Conservation (phyloP, 2,329 filamentous ascomycete genomes). For the Diaporthe citri region DNA sequence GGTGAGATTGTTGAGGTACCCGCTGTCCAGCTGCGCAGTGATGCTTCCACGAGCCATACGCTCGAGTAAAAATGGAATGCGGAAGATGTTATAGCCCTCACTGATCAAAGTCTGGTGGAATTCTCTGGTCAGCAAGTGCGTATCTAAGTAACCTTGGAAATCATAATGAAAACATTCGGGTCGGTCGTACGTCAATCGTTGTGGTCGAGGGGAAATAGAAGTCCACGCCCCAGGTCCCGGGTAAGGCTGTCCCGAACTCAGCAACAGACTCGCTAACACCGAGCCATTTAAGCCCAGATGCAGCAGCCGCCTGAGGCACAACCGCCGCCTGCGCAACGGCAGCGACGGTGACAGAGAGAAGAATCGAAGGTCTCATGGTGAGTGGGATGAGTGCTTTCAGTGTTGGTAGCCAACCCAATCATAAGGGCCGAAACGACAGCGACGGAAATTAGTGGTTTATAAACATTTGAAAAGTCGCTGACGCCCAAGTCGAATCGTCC, state of each 20-base stretch:
- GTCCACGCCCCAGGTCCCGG: slow-evolving; percentile 68
- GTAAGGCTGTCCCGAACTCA: slow-evolving; percentile 72
- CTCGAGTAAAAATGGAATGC: slow-evolving; percentile 70
- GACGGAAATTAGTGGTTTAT: neutral
- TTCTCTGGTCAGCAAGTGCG: neutral
- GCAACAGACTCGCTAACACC: slow-evolving; percentile 64
- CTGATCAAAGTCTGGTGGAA: slow-evolving; percentile 57
- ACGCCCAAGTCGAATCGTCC: neutral
- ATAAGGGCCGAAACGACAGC: neutral
- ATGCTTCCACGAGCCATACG: slow-evolving; percentile 63
- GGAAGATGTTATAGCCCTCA: slow-evolving; percentile 69
- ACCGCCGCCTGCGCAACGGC: slow-evolving; percentile 33
- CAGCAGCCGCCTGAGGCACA: slow-evolving; percentile 10
- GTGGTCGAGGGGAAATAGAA: slow-evolving; percentile 70
- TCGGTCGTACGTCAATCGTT: slow-evolving; percentile 50
- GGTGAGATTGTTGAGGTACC: slow-evolving; percentile 49
- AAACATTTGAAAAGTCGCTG: neutral
- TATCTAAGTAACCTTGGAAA: too few species aligned
- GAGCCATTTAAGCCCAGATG: slow-evolving; percentile 42
- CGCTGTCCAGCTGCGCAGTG: slow-evolving; percentile 54
- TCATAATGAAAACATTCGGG: too few species aligned
- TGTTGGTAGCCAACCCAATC: neutral
- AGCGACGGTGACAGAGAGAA: slow-evolving; percentile 9
- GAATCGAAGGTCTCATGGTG: neutral
- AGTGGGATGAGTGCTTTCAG: neutral